Evolutionary conservation across 2,329 filamentous ascomycete genomes (phyloP).

Genomic region (Leptodontidium sp.): DNA sequence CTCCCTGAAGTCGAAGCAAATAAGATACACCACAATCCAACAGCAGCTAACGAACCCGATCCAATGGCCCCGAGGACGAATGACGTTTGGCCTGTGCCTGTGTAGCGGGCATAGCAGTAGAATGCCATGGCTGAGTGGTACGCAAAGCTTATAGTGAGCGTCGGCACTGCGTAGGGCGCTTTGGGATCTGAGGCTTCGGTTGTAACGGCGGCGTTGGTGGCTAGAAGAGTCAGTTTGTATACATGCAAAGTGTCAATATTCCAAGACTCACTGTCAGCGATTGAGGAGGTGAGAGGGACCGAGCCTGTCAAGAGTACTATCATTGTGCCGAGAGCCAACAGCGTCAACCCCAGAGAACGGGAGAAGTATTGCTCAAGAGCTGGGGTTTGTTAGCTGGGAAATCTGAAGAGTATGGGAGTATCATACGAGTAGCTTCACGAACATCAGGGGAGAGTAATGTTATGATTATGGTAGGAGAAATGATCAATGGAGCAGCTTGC

Average conservation of each 20-base stretch:
- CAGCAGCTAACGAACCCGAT: slow-evolving; percentile 57
- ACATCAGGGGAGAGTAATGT: slow-evolving; percentile 65
- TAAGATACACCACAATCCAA: slow-evolving; percentile 66
- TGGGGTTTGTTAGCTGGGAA: slow-evolving; percentile 20
- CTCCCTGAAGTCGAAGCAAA: slow-evolving; percentile 60
- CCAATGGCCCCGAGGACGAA: slow-evolving; percentile 62
- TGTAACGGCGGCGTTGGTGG: slow-evolving; percentile 48
- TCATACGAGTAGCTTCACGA: slow-evolving; percentile 60
- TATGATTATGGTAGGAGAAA: slow-evolving; percentile 67
- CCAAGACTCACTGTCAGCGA: slow-evolving; percentile 41
- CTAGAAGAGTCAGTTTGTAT: slow-evolving; percentile 32
- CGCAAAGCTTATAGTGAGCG: slow-evolving; percentile 62
- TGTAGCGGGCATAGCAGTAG: slow-evolving; percentile 67
- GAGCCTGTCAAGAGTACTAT: slow-evolving; percentile 69
- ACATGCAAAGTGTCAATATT: not conserved
- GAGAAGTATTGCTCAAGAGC: slow-evolving; percentile 30
- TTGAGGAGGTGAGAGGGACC: slow-evolving; percentile 61
- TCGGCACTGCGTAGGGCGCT: slow-evolving; percentile 66
- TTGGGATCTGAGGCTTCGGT: slow-evolving; percentile 56
- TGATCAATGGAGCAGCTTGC: slow-evolving; percentile 59
- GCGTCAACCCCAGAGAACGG: slow-evolving; percentile 64
- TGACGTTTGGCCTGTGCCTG: slow-evolving; percentile 55
- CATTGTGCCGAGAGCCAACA: slow-evolving; percentile 64
- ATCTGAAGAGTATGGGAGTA: not conserved
- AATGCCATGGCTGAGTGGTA: slow-evolving; percentile 66